Evolutionary conservation across 148 eudicot genomes (phyloP).

Genomic region (Persicaria maculosa): DNA sequence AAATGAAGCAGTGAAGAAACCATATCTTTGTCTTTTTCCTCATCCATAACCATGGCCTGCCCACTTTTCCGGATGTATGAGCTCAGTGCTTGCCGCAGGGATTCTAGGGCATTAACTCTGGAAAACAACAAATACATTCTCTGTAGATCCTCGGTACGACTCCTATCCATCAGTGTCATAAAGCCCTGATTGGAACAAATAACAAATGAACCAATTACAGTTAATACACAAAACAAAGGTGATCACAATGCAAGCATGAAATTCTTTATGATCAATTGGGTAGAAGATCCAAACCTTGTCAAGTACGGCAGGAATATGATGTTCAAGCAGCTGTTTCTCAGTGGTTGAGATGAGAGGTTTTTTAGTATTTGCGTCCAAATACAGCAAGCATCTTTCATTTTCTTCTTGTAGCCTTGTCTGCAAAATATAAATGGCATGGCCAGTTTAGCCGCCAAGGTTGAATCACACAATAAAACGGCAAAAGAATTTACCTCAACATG

Average conservation of each 20-base stretch:
- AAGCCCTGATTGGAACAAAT: constrained; percentile 54
- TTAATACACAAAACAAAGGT: neutral
- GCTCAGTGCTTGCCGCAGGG: constrained; percentile 64
- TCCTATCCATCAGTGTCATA: constrained; percentile 75
- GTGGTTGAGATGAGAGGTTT: constrained; percentile 78
- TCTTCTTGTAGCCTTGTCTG: constrained; percentile 92
- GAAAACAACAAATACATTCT: constrained; percentile 68
- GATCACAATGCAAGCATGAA: neutral
- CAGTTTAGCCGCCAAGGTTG: neutral
- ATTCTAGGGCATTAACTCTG: constrained; percentile 81
- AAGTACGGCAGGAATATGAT: constrained; percentile 76
- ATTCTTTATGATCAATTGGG: neutral
- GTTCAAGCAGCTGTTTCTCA: constrained; percentile 87
- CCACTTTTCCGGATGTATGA: constrained; percentile 79
- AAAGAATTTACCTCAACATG: constrained; percentile 70
- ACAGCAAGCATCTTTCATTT: constrained; percentile 80
- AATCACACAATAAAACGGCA: neutral
- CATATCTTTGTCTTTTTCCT: constrained; percentile 97
- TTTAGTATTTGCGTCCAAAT: constrained; percentile 83
- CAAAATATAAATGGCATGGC: constrained; percentile 5
- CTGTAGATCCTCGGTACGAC: constrained; percentile 76
- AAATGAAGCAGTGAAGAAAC: constrained; percentile 80
- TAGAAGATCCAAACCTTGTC: constrained; percentile 52
- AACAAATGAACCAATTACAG: constrained; percentile 6
- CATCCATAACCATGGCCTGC: constrained; percentile 80